A percentile compares a stretch with the other conserved stretches of the same genome.
phyloP scores from a whole-genome alignment of 805 yeast species.

The Ogataea pilisensis region DNA sequence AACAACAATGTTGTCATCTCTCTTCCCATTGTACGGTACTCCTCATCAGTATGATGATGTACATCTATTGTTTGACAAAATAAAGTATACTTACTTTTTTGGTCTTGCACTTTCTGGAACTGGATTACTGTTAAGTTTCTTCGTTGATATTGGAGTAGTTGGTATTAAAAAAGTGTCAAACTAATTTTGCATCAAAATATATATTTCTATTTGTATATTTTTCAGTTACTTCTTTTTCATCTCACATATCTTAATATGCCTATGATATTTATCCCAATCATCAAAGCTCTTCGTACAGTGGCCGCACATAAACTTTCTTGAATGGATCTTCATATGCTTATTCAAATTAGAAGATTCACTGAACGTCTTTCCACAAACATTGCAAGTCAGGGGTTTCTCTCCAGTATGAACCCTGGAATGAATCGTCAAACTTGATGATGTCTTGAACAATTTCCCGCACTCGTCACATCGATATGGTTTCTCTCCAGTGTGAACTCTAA shows the following conservation, averaged over 20 bases:
- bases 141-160: constrained; percentile 35
- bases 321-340: constrained; percentile 82
- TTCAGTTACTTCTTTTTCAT: constrained; percentile 3
- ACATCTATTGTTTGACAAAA: constrained; percentile 28
- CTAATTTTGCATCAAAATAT: not conserved
- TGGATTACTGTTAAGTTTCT: constrained; percentile 29
- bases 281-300: constrained; percentile 51
- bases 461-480: constrained; percentile 71
- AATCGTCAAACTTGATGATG: constrained; percentile 75
- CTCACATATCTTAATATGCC: constrained; percentile 33
- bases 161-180: constrained; percentile 18
- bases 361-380: constrained; percentile 76
- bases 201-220: not conserved
- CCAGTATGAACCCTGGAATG: constrained; percentile 89
- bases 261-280: constrained; percentile 36
- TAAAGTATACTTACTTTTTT: constrained; percentile 36
- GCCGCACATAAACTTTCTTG: constrained; percentile 46
- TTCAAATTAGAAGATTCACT: constrained; percentile 86
- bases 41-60: constrained; percentile 20
- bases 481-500: constrained; percentile 84
- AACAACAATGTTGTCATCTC: constrained; percentile 35
- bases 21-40: constrained; percentile 30
- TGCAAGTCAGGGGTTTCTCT: constrained; percentile 79
- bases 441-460: constrained; percentile 79
- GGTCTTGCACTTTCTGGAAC: constrained; percentile 34